Evolutionary conservation across 2,329 filamentous ascomycete genomes (phyloP).

Genomic region (Onygenales sp.): DNA sequence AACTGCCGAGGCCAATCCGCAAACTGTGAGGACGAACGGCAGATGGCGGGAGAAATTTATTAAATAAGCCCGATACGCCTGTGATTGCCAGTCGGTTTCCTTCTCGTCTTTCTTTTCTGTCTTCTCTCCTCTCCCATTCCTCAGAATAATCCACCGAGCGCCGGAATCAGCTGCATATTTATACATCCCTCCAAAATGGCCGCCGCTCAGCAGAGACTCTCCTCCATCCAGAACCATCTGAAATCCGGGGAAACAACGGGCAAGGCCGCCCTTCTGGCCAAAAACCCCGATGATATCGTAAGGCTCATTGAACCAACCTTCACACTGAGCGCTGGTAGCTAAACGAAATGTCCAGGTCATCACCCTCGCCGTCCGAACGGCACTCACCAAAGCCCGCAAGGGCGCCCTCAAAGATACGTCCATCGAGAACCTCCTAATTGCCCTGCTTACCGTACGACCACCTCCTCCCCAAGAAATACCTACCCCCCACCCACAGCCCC

Average conservation of each 20-base stretch:
- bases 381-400: constrained; percentile 31
- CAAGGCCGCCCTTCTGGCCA: constrained; percentile 23
- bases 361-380: constrained; percentile 29
- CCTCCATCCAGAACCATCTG: constrained; percentile 33
- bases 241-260: constrained; percentile 18
- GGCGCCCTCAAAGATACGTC: constrained; percentile 31
- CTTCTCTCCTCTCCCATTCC: not conserved
- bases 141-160: not conserved
- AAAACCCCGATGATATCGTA: constrained; percentile 32
- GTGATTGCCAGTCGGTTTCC: not conserved
- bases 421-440: constrained; percentile 27
- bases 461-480: not conserved
- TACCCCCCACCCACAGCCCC: not conserved
- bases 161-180: not conserved
- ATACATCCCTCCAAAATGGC: constrained; percentile 21
- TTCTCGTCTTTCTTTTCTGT: not conserved
- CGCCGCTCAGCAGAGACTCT: constrained; percentile 29
- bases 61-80: not conserved
- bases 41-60: not conserved
- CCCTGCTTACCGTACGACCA: constrained; percentile 25
- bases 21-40: not conserved
- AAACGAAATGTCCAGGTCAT: constrained; percentile 23
- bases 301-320: constrained; percentile 10
- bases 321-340: not conserved
- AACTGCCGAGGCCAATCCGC: not conserved